Evolutionary conservation across 2,329 filamentous ascomycete species (phyloP).

Genomic region (Cladophialophora bantiana): DNA sequence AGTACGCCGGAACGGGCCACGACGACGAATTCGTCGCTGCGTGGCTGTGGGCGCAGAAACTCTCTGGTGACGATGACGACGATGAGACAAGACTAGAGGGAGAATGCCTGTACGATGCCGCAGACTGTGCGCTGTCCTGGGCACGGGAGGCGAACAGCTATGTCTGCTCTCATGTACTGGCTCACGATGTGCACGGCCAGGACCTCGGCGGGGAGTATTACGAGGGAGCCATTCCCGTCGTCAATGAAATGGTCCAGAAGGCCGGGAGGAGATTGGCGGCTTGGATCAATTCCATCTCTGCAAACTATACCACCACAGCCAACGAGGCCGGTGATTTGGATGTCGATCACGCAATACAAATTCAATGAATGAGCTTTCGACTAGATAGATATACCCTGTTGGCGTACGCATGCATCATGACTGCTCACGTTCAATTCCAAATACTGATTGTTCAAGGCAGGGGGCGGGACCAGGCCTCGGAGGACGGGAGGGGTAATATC

Average conservation of each 20-base stretch:
- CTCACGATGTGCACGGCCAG: conserved; percentile 65
- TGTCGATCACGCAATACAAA: neutral
- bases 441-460: no score
- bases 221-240: conserved; percentile 37
- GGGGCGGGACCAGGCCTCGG: no score
- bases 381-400: neutral
- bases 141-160: conserved; percentile 68
- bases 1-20: conserved; percentile 23
- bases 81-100: conserved; percentile 13
- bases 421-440: no score
- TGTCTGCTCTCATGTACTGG: conserved; percentile 70
- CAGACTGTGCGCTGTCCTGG: conserved; percentile 56
- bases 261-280: conserved; percentile 38
- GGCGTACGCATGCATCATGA: no score
- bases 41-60: conserved; percentile 61
- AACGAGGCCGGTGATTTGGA: neutral
- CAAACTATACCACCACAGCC: neutral
- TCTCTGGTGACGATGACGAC: conserved; percentile 48
- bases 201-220: conserved; percentile 40
- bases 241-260: conserved; percentile 38
- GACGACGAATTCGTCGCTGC: conserved; percentile 31
- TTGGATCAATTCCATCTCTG: conserved; percentile 37
- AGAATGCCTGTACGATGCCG: conserved; percentile 34
- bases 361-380: no score
- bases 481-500: no score